Evolutionary conservation across 2,329 filamentous ascomycete genomes (phyloP).

Genomic region (Penicillium thymicola): DNA sequence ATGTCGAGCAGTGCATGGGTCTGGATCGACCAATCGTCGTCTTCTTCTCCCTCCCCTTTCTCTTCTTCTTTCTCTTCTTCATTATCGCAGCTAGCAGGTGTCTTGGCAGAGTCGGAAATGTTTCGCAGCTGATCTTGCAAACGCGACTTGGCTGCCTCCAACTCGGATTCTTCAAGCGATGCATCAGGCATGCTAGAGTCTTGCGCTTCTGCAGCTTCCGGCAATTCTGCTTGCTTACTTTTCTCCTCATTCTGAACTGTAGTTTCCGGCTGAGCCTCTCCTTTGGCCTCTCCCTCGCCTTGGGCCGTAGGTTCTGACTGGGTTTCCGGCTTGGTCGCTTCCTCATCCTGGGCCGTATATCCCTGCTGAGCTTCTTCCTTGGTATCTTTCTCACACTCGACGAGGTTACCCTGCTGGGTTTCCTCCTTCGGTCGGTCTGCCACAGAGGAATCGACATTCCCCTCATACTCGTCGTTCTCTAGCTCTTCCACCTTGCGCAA

Average conservation of each 20-base stretch:
- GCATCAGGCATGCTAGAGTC: constrained; percentile 20
- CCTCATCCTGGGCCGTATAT: neutral
- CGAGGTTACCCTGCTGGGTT: neutral
- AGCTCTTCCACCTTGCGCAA: constrained; percentile 46
- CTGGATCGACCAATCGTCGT: constrained; percentile 26
- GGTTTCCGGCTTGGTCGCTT: neutral
- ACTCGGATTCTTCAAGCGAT: constrained; percentile 24
- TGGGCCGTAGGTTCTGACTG: neutral
- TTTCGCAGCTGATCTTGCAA: constrained; percentile 41
- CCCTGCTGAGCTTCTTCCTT: neutral
- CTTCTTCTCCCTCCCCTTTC: constrained; percentile 13
- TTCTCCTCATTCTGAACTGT: neutral
- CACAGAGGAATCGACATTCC: constrained; percentile 15
- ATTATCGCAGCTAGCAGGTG: neutral
- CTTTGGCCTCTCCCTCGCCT: neutral
- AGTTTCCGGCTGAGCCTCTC: neutral
- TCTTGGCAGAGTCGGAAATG: neutral
- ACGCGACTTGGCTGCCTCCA: constrained; percentile 51
- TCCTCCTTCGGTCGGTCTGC: neutral
- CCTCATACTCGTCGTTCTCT: constrained; percentile 22
- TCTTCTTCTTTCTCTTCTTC: constrained; percentile 18
- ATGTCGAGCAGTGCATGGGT: constrained; percentile 76
- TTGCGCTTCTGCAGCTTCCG: neutral
- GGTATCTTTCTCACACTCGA: neutral
- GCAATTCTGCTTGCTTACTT: neutral